phyloP scores from a whole-genome alignment of 768 basidiomycete genomes.

The Tricholoma matsutake region DNA sequence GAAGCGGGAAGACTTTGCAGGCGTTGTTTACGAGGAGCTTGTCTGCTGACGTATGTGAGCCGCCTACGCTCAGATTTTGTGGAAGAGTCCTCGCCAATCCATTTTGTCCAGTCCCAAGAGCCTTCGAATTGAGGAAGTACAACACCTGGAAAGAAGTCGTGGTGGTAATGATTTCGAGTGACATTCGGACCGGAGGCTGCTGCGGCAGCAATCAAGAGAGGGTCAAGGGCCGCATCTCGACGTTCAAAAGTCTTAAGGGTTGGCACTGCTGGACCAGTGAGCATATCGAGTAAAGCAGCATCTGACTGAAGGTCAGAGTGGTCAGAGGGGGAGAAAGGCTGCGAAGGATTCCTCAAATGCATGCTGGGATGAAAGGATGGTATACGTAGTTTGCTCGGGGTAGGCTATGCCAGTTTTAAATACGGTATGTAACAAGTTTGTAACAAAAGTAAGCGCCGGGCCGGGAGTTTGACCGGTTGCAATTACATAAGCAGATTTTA shows the following conservation, averaged over 20 bases:
- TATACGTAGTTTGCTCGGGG: neutral
- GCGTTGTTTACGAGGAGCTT: conserved; percentile 69
- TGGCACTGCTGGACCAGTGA: conserved; percentile 52
- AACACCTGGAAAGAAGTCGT: conserved; percentile 69
- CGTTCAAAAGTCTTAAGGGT: conserved; percentile 46
- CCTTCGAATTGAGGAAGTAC: conserved; percentile 50
- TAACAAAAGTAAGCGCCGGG: neutral
- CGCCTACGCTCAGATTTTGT: conserved; percentile 41
- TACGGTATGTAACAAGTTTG: too few species aligned
- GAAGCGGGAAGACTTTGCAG: conserved; percentile 30
- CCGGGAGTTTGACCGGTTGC: neutral
- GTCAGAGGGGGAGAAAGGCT: conserved; percentile 18
- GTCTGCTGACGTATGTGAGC: conserved; percentile 66
- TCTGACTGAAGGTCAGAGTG: conserved; percentile 39
- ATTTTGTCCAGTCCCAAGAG: conserved; percentile 58
- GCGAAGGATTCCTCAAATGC: conserved; percentile 14
- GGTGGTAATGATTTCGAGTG: conserved; percentile 84
- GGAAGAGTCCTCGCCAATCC: conserved; percentile 40
- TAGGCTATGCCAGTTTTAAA: neutral
- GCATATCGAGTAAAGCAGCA: conserved; percentile 60
- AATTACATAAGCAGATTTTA: neutral
- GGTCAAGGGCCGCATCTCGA: conserved; percentile 74
- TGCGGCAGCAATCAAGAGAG: conserved; percentile 75
- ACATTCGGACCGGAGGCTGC: conserved; percentile 72
- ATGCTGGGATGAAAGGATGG: conserved; percentile 3